These are phyloP conservation scores for Elsinoe perseae DNA, from an alignment of 2,329 filamentous ascomycete genomes.

Conservation along the genomic window DNA sequence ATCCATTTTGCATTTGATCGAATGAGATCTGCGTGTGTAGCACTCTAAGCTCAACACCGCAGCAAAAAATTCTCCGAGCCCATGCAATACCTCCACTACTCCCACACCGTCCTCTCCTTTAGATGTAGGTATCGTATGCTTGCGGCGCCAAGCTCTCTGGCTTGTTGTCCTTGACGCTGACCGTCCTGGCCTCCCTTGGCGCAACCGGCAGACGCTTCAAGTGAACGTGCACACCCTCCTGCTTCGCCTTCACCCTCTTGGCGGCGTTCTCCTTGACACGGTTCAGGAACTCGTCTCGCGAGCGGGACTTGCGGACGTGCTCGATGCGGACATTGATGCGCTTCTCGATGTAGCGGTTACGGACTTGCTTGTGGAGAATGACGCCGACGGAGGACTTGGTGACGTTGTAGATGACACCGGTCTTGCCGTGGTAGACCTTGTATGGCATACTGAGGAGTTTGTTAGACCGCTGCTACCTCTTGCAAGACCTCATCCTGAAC, in stretches of 20 bases:
- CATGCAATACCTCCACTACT: constrained; percentile 19
- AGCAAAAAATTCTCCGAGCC: constrained; percentile 15
- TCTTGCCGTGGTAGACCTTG: constrained; percentile 99
- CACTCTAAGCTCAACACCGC: constrained; percentile 10
- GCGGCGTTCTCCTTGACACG: constrained; percentile 94
- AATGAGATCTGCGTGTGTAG: constrained; percentile 1
- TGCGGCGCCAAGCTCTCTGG: constrained; percentile 88
- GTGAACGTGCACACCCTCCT: constrained; percentile 75
- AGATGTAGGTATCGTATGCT: constrained; percentile 98
- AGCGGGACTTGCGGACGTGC: constrained; percentile 91
- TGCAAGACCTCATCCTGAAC: neutral
- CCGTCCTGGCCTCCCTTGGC: constrained; percentile 72
- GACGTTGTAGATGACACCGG: constrained; percentile 66
- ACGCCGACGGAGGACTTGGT: constrained; percentile 96
- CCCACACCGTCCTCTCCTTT: constrained; percentile 31
- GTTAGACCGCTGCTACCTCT: neutral
- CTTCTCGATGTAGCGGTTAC: constrained; percentile 99
- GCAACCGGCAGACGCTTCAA: constrained; percentile 82
- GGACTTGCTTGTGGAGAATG: constrained; percentile 99
- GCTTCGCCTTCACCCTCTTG: constrained; percentile 88
- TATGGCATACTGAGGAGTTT: constrained; percentile 70
- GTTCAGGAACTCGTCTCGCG: constrained; percentile 91
- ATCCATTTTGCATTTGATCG: constrained; percentile 9
- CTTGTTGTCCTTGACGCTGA: constrained; percentile 72
- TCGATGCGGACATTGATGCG: constrained; percentile 98